Conservation (phyloP, 2,329 filamentous ascomycete genomes). For the Pseudogymnoascus sp. region DNA sequence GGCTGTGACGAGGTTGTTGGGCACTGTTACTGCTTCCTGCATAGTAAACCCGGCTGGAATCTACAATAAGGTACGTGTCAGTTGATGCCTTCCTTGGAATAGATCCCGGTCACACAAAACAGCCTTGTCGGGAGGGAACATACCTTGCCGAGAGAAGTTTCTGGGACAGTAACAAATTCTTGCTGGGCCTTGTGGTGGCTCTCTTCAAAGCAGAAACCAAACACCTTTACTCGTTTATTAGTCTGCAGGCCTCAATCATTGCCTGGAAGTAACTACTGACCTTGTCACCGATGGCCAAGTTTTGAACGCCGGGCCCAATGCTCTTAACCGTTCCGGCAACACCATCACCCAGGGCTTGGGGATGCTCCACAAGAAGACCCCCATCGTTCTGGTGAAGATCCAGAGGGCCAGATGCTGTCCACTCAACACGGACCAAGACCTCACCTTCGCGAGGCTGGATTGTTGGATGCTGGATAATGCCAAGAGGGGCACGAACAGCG, state of each 20-base stretch:
- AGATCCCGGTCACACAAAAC: slow-evolving; percentile 19
- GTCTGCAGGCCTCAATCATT: not conserved
- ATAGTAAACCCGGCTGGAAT: slow-evolving; percentile 35
- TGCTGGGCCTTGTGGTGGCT: slow-evolving; percentile 45
- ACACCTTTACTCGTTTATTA: slow-evolving; percentile 20
- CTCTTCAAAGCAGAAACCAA: slow-evolving; percentile 43
- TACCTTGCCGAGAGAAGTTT: slow-evolving; percentile 39
- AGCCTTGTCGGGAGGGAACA: not conserved
- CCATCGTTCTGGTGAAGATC: slow-evolving; percentile 56
- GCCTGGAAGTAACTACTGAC: slow-evolving; percentile 26
- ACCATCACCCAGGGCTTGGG: slow-evolving; percentile 43
- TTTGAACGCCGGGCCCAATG: slow-evolving; percentile 36
- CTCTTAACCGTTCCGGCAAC: slow-evolving; percentile 45
- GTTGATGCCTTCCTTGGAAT: slow-evolving; percentile 19
- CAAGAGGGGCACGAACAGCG: slow-evolving; percentile 29
- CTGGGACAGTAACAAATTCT: slow-evolving; percentile 43
- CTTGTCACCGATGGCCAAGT: slow-evolving; percentile 43
- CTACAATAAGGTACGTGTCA: slow-evolving; percentile 14
- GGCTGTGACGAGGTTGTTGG: slow-evolving; percentile 51
- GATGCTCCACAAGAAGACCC: slow-evolving; percentile 43
- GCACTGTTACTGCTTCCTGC: slow-evolving; percentile 41
- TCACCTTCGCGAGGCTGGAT: slow-evolving; percentile 31
- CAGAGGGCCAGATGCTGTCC: slow-evolving; percentile 52
- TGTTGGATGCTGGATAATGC: slow-evolving; percentile 28
- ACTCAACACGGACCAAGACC: slow-evolving; percentile 45